Evolutionary conservation across 805 yeast genomes (phyloP), one percentile per base, ranked within the genome.

Genomic region (Candida easanensis): DNA sequence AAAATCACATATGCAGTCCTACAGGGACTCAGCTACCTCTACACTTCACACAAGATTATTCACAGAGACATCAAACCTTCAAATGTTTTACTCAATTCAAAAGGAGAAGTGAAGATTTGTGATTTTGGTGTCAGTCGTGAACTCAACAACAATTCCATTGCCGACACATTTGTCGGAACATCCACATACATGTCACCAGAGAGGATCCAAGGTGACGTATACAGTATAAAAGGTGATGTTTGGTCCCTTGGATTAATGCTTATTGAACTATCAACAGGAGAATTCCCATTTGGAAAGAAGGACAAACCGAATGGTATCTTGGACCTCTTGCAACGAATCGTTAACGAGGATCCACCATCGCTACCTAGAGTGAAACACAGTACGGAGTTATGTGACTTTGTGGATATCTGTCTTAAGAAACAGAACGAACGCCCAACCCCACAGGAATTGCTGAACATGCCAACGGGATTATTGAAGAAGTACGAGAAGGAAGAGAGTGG

Each of bases 161-260:
- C 97, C 0, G 97, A 93, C 57, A 93, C 99, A 0, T 93, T 93
- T 70, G 98, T 93, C 9, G 99, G 99, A 1, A 93, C 99, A 0
- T 88, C 97, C 1, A 88, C 95, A 0, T 93, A 93, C 61, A 93
- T 93, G 95, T 86, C 96, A 1, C 99, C 99, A 0, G 99, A 93
- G 57, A 75, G 99, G 49, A 91, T 93, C 42, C 96, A 89, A 65
- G 99, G 99, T 16, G 88, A 87, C 33, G 82, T 83, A 9, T 93
- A 93, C 65, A 85, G 96, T 8, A 83, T 90, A n/a, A 89, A 90
- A 53, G 91, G 96, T 30, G 99, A 93, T 62, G 91, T 93, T 11
- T 93, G 99, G 99, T 88, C 97, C 0, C 68, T 90, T 52, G 99
- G 99, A 1, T 69, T 93, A 35, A 85, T 90, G 82, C 70, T 93